Conservation (phyloP, 2,329 filamentous ascomycete species). For the Colletotrichum theobromicola region DNA sequence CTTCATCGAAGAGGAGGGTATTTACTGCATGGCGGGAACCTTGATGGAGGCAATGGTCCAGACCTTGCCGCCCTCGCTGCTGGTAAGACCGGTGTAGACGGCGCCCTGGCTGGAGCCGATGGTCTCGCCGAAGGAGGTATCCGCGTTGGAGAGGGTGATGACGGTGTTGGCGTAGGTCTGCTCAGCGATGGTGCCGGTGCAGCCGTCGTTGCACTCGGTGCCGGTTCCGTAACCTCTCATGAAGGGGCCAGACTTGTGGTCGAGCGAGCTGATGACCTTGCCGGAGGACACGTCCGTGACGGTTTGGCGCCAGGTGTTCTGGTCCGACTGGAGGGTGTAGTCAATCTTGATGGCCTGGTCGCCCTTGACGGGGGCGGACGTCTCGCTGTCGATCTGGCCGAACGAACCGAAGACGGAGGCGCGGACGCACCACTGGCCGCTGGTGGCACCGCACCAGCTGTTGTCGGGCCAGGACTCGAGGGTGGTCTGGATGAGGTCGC, state of each 20-base stretch:
- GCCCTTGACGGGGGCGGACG: conserved; percentile 7
- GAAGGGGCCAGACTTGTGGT: conserved; percentile 35
- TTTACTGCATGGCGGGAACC: conserved; percentile 28
- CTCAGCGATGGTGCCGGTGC: conserved; percentile 40
- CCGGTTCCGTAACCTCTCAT: conserved; percentile 45
- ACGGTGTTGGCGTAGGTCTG: conserved; percentile 43
- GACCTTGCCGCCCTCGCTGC: conserved; percentile 37
- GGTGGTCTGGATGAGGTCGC: conserved; percentile 46
- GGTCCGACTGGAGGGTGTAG: conserved; percentile 28
- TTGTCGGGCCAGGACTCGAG: conserved; percentile 46
- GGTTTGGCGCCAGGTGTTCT: conserved; percentile 27
- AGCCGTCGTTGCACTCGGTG: conserved; percentile 43
- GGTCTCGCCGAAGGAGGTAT: conserved; percentile 32
- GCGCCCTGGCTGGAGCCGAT: conserved; percentile 32
- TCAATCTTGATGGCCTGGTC: conserved; percentile 15
- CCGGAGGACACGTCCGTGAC: conserved; percentile 41
- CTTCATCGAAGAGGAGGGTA: neutral
- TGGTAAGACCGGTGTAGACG: conserved; percentile 36
- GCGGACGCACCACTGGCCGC: conserved; percentile 43
- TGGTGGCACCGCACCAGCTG: conserved; percentile 42
- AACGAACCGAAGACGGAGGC: conserved; percentile 37
- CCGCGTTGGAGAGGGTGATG: conserved; percentile 40
- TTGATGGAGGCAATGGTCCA: conserved; percentile 41
- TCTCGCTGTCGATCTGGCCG: conserved; percentile 32
- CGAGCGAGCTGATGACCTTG: conserved; percentile 35